A percentile compares a stretch with the other conserved stretches of the same genome.
Conservation (phyloP, 371 early-diverging fungal genomes). For the Conidiobolus incongruus region DNA sequence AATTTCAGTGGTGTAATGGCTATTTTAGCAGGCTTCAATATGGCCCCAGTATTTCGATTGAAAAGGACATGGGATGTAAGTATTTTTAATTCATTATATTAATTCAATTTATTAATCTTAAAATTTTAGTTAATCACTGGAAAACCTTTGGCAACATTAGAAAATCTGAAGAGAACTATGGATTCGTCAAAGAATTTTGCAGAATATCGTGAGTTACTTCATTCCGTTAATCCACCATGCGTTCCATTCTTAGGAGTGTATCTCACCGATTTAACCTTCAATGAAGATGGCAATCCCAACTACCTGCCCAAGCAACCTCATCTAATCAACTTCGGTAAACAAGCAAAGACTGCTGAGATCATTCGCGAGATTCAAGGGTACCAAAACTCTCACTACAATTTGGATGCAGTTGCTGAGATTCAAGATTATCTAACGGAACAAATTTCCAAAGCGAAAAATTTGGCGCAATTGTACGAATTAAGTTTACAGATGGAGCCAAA, state of each 20-base stretch:
- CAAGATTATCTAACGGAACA: slow-evolving; percentile 41
- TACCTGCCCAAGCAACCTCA: slow-evolving; percentile 20
- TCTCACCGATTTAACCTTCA: slow-evolving; percentile 77
- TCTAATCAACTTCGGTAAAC: slow-evolving; percentile 78
- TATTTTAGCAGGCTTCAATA: slow-evolving; percentile 70
- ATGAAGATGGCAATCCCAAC: slow-evolving; percentile 75
- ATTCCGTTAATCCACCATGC: slow-evolving; percentile 66
- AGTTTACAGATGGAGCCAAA: slow-evolving; percentile 60
- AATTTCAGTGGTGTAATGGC: slow-evolving; percentile 87
- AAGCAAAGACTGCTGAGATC: slow-evolving; percentile 65
- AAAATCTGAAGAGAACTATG: slow-evolving; percentile 40
- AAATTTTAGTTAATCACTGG: not conserved
- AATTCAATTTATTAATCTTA: not conserved
- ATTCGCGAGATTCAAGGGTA: slow-evolving; percentile 80
- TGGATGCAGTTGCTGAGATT: slow-evolving; percentile 54
- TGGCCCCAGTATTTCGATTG: slow-evolving; percentile 70
- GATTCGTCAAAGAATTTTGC: slow-evolving; percentile 57
- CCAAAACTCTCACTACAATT: slow-evolving; percentile 56
- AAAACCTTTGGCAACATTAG: slow-evolving; percentile 15
- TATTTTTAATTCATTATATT: not conserved
- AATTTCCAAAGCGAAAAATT: slow-evolving; percentile 15
- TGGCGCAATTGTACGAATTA: slow-evolving; percentile 28
- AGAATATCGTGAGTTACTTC: slow-evolving; percentile 61
- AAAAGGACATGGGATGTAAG: slow-evolving; percentile 60
- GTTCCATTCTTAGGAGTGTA: slow-evolving; percentile 78